Percentiles rank a stretch among this genome's conserved stretches.
Conservation (phyloP, 768 basidiomycete species). For the Tylopilus balloui region DNA sequence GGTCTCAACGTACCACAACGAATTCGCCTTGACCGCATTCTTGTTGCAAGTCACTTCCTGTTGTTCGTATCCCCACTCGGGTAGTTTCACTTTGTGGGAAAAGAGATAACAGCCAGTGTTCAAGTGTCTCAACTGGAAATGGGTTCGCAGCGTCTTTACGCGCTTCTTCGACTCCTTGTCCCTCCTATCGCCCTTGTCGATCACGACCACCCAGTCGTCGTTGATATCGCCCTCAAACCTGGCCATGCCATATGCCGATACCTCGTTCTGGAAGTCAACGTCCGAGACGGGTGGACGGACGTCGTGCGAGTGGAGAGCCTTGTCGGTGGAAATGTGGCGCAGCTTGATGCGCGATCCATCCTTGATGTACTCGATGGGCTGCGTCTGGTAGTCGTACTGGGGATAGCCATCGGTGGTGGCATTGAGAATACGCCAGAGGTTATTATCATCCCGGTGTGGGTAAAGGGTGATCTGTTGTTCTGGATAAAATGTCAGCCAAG, state of each 20-base stretch:
- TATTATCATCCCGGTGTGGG: conserved; percentile 97
- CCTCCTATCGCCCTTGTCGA: conserved; percentile 59
- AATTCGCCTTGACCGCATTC: conserved; percentile 86
- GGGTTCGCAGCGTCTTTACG: conserved; percentile 73
- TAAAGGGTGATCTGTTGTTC: conserved; percentile 99
- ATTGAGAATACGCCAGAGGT: conserved; percentile 84
- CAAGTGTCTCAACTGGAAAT: conserved; percentile 78
- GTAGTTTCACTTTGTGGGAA: conserved; percentile 96
- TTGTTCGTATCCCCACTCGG: conserved; percentile 97
- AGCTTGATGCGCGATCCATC: conserved; percentile 73
- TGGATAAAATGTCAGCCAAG: conserved; percentile 29
- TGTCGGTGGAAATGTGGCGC: conserved; percentile 74
- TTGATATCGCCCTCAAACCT: conserved; percentile 87
- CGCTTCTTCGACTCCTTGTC: conserved; percentile 67
- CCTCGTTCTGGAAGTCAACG: conserved; percentile 99
- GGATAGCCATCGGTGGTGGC: conserved; percentile 47
- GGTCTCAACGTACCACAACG: conserved; percentile 93
- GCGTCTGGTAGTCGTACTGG: conserved; percentile 45
- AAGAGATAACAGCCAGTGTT: conserved; percentile 95
- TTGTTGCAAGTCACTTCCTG: conserved; percentile 99
- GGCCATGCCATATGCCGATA: conserved; percentile 87
- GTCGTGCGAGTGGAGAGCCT: conserved; percentile 93
- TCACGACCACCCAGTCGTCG: conserved; percentile 90
- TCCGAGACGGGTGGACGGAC: conserved; percentile 92
- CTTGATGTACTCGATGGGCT: conserved; percentile 59